phyloP scores from a whole-genome alignment of 2,329 filamentous ascomycete species.

The Cytospora leucostoma region DNA sequence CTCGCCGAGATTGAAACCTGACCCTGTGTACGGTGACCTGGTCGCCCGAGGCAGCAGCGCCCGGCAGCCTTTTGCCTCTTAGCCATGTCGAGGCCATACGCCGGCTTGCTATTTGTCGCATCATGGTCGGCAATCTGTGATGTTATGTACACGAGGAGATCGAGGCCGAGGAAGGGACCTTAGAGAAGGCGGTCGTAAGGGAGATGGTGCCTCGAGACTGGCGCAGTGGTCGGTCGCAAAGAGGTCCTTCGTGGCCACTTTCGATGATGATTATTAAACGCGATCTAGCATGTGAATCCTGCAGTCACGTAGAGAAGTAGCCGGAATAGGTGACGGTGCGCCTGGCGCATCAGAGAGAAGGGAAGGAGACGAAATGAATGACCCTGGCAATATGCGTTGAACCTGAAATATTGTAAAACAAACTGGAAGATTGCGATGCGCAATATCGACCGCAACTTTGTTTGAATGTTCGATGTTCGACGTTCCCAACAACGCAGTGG shows the following conservation, averaged over 20 bases:
- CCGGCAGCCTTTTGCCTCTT: constrained; percentile 4
- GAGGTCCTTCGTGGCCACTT: not conserved
- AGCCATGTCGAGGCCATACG: constrained; percentile 20
- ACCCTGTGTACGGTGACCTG: constrained; percentile 19
- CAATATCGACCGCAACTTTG: not conserved
- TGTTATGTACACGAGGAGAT: not conserved
- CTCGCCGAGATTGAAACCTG: constrained; percentile 4
- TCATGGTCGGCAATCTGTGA: not conserved
- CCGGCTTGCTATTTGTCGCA: constrained; percentile 23
- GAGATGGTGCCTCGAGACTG: constrained; percentile 1
- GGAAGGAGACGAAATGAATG: not conserved
- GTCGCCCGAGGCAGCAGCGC: constrained; percentile 15
- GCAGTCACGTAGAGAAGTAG: not conserved
- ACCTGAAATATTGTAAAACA: not conserved
- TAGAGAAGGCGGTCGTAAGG: constrained; percentile 7
- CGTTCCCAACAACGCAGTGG: not conserved
- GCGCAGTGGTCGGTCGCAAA: constrained; percentile 5
- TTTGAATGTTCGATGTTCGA: not conserved
- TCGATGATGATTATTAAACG: not conserved
- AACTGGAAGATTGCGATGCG: not conserved
- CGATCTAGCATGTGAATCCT: not conserved
- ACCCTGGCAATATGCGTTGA: not conserved
- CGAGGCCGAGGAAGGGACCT: not conserved
- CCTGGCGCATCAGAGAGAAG: not conserved
- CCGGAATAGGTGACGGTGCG: not conserved